Evolutionary conservation across 495 filamentous ascomycete genomes (phyloP), one percentile per base, ranked within the genome.

Genomic region (Hypoxylon fuscum): DNA sequence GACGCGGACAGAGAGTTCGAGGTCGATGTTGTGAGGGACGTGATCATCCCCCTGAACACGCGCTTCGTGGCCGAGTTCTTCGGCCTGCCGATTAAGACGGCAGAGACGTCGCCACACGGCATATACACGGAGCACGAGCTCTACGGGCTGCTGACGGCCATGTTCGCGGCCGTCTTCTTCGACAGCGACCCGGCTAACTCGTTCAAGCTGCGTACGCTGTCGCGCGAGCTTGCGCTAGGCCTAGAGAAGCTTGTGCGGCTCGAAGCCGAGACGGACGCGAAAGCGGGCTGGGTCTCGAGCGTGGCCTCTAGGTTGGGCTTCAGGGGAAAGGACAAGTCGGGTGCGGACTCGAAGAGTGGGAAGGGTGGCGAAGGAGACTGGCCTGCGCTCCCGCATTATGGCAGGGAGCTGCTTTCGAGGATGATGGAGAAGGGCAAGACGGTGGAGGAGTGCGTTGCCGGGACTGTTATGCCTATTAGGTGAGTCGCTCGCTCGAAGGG

Each of bases 71-170:
- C 87, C 2, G 79, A 79, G 41, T 70, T 90, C 58, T 89, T 90
- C 70, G 81, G 78, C 2, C 79, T 90, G 10, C 87, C 88, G 1
- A 72, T 90, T 64, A 89, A 89, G 74, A 88, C 86, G 20, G 81
- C 84, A 41, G 81, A 83, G 32, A 61, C 62, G 1, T 79, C 84
- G 58, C 83, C 87, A 12, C 78, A 79, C 27, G 87, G 86, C n/a
- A 75, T 89, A 22, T 90, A 89, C 74, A 87, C 83, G 11, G 88
- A 90, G 68, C 83, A 90, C 44, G 87, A 91, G 74, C 72, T 91
- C 48, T 91, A 87, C 77, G 85, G 82, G 77, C 81, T 86, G 27
- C 73, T 92, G 14, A 77, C 84, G 3, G 79, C 84, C 34, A 80
- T 90, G 62, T 92, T 85, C 73, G 76, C 64, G 29, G 55, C 55